Evolutionary conservation across 2,329 filamentous ascomycete genomes (phyloP), one percentile per base, ranked within the genome.

Genomic region (Xylariaceae sp.): DNA sequence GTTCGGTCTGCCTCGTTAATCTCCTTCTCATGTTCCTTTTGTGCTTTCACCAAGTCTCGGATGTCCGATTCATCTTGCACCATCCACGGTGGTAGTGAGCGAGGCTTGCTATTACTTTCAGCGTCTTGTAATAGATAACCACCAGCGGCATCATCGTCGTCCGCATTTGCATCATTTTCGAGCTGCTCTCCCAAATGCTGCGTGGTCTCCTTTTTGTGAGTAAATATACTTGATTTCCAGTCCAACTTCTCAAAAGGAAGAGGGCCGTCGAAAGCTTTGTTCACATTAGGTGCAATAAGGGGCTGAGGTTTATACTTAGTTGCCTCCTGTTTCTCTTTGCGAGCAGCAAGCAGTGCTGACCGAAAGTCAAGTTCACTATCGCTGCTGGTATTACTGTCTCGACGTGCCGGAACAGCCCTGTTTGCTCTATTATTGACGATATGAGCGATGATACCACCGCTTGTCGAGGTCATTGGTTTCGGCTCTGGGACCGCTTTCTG

Each of bases 161-260:
- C 60, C 19, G 32, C 52, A n/a, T 56, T 45, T 34, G 37, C 37
- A 35, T 48, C 52, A 27, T 55, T 35, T 26, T 47, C 47, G 3
- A 43, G 37, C 4, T 55, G 48, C 3, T 66, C 57, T 27, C 53
- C 56, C 2, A 43, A 41, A 7, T 58, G 46, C n/a, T 68, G 66
- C 3, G 64, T 56, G 6, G 60, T 58, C 3, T 63, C 58, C 7
- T 68, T 60, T 53, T 74, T 76, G 59, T 75, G 77, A 4, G 71
- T 71, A 56, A 84, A 84, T 1, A 84, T 74, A 1, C 77, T 80
- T 2, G 81, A 85, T 50, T 81, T 85, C 77, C 80, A 84, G 44
- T 87, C 84, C 1, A 96, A 77, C 66, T 90, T 92, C 63, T 96
- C 91, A 65, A 99, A 99, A 0, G 94, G 94, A 4, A 99, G 71